phyloP scores from a whole-genome alignment of 2,329 filamentous ascomycete genomes.

The Tolypocladium ovalisporum region DNA sequence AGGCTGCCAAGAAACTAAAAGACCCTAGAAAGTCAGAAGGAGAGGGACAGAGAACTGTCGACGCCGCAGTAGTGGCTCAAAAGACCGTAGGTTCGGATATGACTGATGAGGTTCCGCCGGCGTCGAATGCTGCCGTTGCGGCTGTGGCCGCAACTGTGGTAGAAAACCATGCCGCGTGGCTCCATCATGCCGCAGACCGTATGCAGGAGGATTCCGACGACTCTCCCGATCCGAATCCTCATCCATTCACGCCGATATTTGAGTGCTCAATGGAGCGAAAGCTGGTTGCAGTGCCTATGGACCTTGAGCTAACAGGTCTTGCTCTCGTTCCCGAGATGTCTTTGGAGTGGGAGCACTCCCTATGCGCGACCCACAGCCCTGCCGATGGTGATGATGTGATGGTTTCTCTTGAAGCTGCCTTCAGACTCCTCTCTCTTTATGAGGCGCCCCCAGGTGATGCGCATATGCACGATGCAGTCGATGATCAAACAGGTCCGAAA shows the following conservation, averaged over 20 bases:
- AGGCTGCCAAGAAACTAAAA: neutral
- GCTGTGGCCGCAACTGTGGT: neutral
- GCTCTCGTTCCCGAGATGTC: neutral
- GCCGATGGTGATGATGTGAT: neutral
- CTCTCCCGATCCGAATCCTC: neutral
- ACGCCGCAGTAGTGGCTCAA: neutral
- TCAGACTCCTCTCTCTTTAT: neutral
- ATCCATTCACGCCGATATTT: constrained; percentile 1
- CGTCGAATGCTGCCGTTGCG: neutral
- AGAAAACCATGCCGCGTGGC: neutral
- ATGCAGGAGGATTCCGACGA: neutral
- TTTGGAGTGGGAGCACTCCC: neutral
- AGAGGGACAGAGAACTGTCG: neutral
- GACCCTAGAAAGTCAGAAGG: neutral
- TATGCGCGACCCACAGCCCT: neutral
- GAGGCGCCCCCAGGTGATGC: neutral
- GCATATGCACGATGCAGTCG: neutral
- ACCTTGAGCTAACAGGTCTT: neutral
- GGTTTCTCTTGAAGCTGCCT: neutral
- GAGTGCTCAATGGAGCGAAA: neutral
- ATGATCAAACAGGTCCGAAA: neutral
- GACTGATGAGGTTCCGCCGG: neutral
- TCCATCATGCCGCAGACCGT: neutral
- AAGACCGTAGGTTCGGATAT: neutral
- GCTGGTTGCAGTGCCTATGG: neutral